Conservation (phyloP, 495 filamentous ascomycete genomes). For the Podospora pseudopauciseta region DNA sequence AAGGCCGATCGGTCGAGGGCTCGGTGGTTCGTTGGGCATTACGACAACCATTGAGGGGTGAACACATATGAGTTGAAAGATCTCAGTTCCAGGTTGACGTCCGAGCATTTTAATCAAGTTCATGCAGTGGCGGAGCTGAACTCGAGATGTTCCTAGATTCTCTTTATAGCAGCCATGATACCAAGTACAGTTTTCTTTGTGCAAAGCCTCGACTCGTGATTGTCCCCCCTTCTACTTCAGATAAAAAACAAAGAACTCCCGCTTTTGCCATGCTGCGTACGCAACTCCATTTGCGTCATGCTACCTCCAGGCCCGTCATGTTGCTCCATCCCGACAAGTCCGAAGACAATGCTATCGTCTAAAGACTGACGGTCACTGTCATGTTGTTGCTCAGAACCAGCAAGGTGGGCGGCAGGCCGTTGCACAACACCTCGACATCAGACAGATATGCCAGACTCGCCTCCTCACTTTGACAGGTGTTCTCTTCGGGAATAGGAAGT, state of each 20-base stretch:
- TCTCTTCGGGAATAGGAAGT: slow-evolving; percentile 71
- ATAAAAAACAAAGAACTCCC: neutral
- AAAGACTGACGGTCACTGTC: slow-evolving; percentile 84
- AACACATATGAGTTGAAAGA: neutral
- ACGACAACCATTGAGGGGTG: neutral
- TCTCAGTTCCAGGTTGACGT: neutral
- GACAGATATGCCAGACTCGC: slow-evolving; percentile 68
- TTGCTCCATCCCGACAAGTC: neutral
- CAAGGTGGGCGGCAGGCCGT: slow-evolving; percentile 64
- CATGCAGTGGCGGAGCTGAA: neutral
- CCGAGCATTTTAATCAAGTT: neutral
- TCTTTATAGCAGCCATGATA: neutral
- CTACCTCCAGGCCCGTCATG: neutral
- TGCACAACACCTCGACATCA: slow-evolving; percentile 72
- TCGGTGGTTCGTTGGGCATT: slow-evolving; percentile 11
- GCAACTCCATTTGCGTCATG: neutral
- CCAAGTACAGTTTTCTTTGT: neutral
- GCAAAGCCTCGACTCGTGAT: neutral
- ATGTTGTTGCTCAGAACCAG: slow-evolving; percentile 87
- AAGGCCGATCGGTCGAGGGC: slow-evolving; percentile 7
- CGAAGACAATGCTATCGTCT: slow-evolving; percentile 8
- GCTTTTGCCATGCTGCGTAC: neutral
- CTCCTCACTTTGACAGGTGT: slow-evolving; percentile 64
- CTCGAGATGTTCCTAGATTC: neutral
- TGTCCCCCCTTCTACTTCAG: neutral